Evolutionary conservation across 306 rosid species (phyloP).

Genomic region (Albizia julibrissin): DNA sequence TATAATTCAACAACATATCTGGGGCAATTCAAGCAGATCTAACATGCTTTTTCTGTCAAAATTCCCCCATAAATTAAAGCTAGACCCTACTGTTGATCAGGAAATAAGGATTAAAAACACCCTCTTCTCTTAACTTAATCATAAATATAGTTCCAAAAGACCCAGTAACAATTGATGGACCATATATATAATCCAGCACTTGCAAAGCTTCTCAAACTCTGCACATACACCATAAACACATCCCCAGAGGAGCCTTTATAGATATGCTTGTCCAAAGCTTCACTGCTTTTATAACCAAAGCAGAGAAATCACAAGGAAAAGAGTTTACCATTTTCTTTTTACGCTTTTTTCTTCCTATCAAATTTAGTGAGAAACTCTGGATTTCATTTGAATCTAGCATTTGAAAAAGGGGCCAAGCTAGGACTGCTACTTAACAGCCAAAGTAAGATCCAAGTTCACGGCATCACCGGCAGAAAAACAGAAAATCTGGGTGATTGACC

Average conservation of each 20-base stretch:
- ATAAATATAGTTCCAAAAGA: conserved; percentile 26
- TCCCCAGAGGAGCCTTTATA: conserved; percentile 18
- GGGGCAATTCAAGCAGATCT: neutral
- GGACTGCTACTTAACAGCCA: conserved; percentile 12
- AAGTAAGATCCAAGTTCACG: conserved; percentile 25
- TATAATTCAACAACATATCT: conserved; percentile 2
- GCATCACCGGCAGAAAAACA: conserved; percentile 59
- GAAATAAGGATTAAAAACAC: conserved; percentile 34
- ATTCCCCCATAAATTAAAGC: conserved; percentile 17
- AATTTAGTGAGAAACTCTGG: conserved; percentile 10
- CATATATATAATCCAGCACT: conserved; percentile 33
- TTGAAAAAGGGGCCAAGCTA: conserved; percentile 23
- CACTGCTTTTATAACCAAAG: conserved; percentile 23
- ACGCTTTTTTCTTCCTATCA: neutral
- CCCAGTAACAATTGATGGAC: conserved; percentile 21
- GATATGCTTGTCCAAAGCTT: conserved; percentile 27
- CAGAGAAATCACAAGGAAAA: conserved; percentile 34
- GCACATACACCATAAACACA: conserved; percentile 31
- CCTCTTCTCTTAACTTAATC: conserved; percentile 36
- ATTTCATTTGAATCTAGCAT: neutral
- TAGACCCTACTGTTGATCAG: conserved; percentile 35
- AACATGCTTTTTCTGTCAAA: conserved; percentile 14
- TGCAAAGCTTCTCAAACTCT: conserved; percentile 36
- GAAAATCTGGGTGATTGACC: conserved; percentile 69
- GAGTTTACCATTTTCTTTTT: conserved; percentile 24